These are phyloP conservation scores for Prosopis cineraria DNA, from an alignment of 306 rosid species.

Conservation along the genomic window DNA sequence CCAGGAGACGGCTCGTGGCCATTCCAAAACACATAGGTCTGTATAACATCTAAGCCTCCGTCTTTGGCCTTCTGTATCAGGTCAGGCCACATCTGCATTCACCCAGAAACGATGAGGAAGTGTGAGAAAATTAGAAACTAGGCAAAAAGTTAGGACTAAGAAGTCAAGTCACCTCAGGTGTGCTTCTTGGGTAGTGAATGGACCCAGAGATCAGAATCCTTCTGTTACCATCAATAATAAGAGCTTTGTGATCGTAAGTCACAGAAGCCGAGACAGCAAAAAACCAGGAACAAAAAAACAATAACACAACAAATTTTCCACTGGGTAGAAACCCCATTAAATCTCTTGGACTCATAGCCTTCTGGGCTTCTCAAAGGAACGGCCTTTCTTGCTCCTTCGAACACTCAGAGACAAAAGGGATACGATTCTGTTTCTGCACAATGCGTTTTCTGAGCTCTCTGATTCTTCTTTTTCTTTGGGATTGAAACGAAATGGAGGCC, in stretches of 20 bases:
- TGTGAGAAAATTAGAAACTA: background rate
- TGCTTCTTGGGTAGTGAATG: constrained; percentile 98
- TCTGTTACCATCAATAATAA: constrained; percentile 68
- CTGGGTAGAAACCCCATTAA: constrained; percentile 40
- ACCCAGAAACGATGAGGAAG: constrained; percentile 14
- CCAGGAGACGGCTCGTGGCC: constrained; percentile 95
- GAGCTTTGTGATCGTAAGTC: constrained; percentile 73
- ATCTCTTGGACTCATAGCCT: constrained; percentile 34
- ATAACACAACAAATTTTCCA: constrained; percentile 9
- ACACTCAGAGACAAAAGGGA: constrained; percentile 13
- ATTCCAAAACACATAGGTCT: constrained; percentile 97
- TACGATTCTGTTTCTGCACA: constrained; percentile 11
- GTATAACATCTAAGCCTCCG: constrained; percentile 92
- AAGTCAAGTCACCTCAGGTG: constrained; percentile 58
- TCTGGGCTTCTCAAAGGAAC: constrained; percentile 35
- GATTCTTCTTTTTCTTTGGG: constrained; percentile 33
- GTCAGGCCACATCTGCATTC: constrained; percentile 87
- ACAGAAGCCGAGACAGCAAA: constrained; percentile 59
- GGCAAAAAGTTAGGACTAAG: background rate
- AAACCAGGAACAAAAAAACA: constrained; percentile 33
- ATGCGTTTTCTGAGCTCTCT: constrained; percentile 7
- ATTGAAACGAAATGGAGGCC: constrained; percentile 19
- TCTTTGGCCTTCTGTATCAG: constrained; percentile 93
- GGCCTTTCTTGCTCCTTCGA: constrained; percentile 19
- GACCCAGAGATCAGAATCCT: constrained; percentile 86